Base-by-base conservation (phyloP, 2,329 filamentous ascomycete genomes). In the Cytospora chrysosperma region DNA sequence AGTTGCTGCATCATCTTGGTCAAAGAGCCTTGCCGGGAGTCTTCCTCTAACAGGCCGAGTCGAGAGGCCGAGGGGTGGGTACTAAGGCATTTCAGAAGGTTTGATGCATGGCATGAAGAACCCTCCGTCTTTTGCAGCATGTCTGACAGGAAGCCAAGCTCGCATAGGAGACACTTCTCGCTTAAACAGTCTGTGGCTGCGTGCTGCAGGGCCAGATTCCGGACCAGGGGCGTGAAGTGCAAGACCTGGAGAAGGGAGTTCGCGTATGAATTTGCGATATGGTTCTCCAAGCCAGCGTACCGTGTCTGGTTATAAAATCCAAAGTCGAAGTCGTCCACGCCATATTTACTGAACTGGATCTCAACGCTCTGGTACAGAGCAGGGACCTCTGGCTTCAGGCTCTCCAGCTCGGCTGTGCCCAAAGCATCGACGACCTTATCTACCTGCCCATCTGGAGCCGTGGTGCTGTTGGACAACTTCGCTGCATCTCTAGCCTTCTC, bases 271-370 rank as follows among this genome's bases (percentile, higher is more conserved):
- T 99, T 98, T 50, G 93, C 86, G 65, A 99, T 97, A 73, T 99
- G 94, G 53, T 92, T 99, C 75, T 99, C 94, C 47, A 99, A 80
- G 0, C 95, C 95, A 12, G 95, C 97, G 72, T 92, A 97, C 27
- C 81, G 82, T 1, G 96, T 98, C 73, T 91, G 93, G 76, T 99
- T 99, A 81, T 96, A 99, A 75, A 92, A 98, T 88, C 90, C 90
- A 77, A 99, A 99, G 75, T 99, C 95, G 74, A 99, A 99, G 75
- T 99, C 96, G 71, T 98, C 94, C n/a, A 99, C 93, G 24, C 95
- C 95, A 75, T 97, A 99, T 73, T 93, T 96, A 81, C 94, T 97
- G 79, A 98, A 99, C 74, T 97, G 97, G 78, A 99, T 99, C 75
- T 98, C 94, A 13, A 97, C 91, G 70, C 93, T 93, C 68, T 91